phyloP scores from a whole-genome alignment of 2,329 filamentous ascomycete species.

The Cordyceps javanica region DNA sequence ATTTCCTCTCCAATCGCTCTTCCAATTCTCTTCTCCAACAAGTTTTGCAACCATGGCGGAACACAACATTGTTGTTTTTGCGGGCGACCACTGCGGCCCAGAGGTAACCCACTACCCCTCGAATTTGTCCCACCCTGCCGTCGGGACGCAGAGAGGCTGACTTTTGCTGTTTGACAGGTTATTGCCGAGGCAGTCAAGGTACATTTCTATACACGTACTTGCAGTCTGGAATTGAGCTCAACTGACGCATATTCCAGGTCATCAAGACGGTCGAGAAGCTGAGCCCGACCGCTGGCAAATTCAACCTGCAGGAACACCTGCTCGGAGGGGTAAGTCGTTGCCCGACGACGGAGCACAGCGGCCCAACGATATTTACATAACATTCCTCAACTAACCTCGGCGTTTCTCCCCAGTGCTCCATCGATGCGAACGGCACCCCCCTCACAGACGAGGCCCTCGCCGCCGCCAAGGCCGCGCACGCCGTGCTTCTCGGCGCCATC shows the following conservation, averaged over 20 bases:
- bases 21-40: too few relatives aligned
- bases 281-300: slow-evolving; percentile 63
- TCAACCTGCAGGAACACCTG: slow-evolving; percentile 85
- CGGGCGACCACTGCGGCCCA: slow-evolving; percentile 77
- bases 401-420: slow-evolving; percentile 61
- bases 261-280: slow-evolving; percentile 71
- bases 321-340: slow-evolving; percentile 74
- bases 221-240: background rate
- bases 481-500: slow-evolving; percentile 87
- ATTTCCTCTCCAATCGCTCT: too few relatives aligned
- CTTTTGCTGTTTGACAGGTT: slow-evolving; percentile 43
- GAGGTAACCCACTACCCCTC: slow-evolving; percentile 49
- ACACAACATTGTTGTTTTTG: slow-evolving; percentile 76
- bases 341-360: background rate
- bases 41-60: slow-evolving; percentile 51
- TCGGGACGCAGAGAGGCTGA: background rate
- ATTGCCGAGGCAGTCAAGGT: slow-evolving; percentile 83
- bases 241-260: slow-evolving; percentile 44
- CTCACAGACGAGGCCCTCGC: slow-evolving; percentile 77
- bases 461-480: slow-evolving; percentile 79
- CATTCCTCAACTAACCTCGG: slow-evolving; percentile 3
- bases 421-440: slow-evolving; percentile 71
- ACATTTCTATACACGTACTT: slow-evolving; percentile 18
- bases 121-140: background rate
- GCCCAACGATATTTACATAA: background rate